Conservation (phyloP, 2,329 filamentous ascomycete species). For the Fusarium floridanum region DNA sequence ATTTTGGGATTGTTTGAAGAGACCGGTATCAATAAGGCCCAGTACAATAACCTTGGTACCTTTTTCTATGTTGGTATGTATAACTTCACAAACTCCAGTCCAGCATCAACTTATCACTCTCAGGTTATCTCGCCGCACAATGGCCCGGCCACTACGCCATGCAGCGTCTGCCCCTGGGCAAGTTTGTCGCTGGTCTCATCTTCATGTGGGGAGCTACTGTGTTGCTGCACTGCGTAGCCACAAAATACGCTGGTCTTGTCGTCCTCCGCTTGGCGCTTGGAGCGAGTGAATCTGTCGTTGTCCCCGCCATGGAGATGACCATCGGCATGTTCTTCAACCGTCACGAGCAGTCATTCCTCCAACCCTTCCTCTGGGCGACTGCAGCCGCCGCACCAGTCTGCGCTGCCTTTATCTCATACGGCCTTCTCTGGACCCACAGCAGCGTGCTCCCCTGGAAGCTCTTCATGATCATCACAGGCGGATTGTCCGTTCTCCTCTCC, state of each 20-base stretch:
- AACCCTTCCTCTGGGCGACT: constrained; percentile 51
- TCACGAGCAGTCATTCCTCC: constrained; percentile 50
- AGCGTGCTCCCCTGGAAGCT: constrained; percentile 54
- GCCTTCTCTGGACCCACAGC: constrained; percentile 53
- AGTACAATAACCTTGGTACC: constrained; percentile 57
- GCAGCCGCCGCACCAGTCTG: constrained; percentile 52
- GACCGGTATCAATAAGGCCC: constrained; percentile 51
- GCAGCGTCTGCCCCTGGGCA: constrained; percentile 54
- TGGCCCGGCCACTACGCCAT: constrained; percentile 56
- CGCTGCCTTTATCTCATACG: constrained; percentile 56
- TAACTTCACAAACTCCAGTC: background rate
- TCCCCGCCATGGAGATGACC: constrained; percentile 57
- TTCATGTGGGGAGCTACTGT: constrained; percentile 54
- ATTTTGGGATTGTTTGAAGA: constrained; percentile 56
- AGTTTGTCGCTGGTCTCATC: constrained; percentile 50
- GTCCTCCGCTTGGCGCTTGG: constrained; percentile 54
- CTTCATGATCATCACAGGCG: constrained; percentile 55
- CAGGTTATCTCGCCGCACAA: constrained; percentile 53
- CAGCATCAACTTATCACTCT: background rate
- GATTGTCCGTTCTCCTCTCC: constrained; percentile 49
- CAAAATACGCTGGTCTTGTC: constrained; percentile 52
- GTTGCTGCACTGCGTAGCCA: constrained; percentile 55
- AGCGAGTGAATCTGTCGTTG: constrained; percentile 51
- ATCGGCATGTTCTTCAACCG: constrained; percentile 56
- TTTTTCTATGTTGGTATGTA: constrained; percentile 56